Evolutionary conservation across 148 eudicot species (phyloP).

Genomic region (Rhododendron simsii): DNA sequence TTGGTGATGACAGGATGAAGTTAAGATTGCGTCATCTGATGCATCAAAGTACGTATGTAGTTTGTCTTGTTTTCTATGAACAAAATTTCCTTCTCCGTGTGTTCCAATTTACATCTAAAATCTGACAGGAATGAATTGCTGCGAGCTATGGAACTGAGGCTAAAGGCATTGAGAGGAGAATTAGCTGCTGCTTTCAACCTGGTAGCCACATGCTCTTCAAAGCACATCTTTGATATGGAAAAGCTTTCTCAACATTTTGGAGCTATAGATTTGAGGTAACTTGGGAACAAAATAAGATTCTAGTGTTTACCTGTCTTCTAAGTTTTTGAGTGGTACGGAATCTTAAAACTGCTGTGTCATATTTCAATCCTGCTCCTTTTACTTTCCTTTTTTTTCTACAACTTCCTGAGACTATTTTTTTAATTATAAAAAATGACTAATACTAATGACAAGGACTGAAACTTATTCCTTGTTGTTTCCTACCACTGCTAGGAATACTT

Average conservation of each 20-base stretch:
- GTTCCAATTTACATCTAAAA: constrained; percentile 22
- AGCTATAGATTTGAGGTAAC: constrained; percentile 55
- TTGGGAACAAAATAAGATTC: neutral
- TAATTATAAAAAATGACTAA: neutral
- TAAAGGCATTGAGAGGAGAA: constrained; percentile 63
- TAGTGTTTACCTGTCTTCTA: neutral
- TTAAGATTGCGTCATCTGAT: constrained; percentile 45
- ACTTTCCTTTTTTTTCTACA: neutral
- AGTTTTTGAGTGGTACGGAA: neutral
- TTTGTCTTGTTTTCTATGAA: neutral
- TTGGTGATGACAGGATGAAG: constrained; percentile 46
- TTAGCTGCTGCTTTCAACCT: constrained; percentile 56
- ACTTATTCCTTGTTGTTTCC: constrained; percentile 11
- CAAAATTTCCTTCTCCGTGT: neutral
- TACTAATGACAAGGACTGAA: neutral
- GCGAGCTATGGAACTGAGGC: constrained; percentile 84
- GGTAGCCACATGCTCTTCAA: constrained; percentile 39
- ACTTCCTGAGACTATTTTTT: neutral
- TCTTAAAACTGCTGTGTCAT: neutral
- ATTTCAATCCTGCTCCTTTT: neutral
- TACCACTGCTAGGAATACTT: constrained; percentile 39
- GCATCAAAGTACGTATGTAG: constrained; percentile 63
- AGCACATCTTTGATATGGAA: constrained; percentile 49
- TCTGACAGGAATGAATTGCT: constrained; percentile 77
- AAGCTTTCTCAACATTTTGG: constrained; percentile 69